Evolutionary conservation across 2,329 filamentous ascomycete species (phyloP).

Genomic region (Bertia moriformis): DNA sequence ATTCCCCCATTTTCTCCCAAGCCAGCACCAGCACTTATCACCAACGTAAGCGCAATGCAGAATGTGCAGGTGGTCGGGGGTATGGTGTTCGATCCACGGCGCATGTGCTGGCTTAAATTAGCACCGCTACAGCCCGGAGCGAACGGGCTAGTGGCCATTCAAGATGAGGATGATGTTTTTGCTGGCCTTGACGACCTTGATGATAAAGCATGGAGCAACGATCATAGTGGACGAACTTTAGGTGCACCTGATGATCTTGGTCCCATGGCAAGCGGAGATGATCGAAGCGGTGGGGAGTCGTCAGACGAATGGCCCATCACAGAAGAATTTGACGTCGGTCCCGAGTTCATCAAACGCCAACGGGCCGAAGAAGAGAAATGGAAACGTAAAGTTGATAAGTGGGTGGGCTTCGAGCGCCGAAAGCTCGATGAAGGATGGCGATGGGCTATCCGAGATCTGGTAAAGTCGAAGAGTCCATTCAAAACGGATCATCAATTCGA

Average conservation of each 20-base stretch:
- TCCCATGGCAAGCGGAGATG: slow-evolving; percentile 15
- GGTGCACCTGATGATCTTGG: slow-evolving; percentile 7
- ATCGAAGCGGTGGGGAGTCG: slow-evolving; percentile 24
- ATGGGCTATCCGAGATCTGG: slow-evolving; percentile 38
- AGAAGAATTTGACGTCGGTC: slow-evolving; percentile 54
- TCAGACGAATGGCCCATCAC: slow-evolving; percentile 35
- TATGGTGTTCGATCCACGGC: slow-evolving; percentile 53
- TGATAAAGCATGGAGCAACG: slow-evolving; percentile 24
- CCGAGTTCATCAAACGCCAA: slow-evolving; percentile 46
- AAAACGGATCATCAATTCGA: too few species aligned
- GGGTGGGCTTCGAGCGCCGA: slow-evolving; percentile 33
- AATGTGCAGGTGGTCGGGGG: slow-evolving; percentile 48
- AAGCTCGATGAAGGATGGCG: slow-evolving; percentile 30
- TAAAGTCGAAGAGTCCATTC: too few species aligned
- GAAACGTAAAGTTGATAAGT: slow-evolving; percentile 41
- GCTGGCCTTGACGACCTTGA: slow-evolving; percentile 50
- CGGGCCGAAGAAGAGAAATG: slow-evolving; percentile 46
- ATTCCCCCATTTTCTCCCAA: slow-evolving; percentile 17
- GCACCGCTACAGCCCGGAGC: slow-evolving; percentile 15
- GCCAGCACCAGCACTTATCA: slow-evolving; percentile 41
- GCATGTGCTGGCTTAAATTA: slow-evolving; percentile 54
- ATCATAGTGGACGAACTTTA: background rate
- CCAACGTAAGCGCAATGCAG: slow-evolving; percentile 36
- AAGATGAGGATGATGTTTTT: slow-evolving; percentile 51
- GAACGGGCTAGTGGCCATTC: slow-evolving; percentile 27